Evolutionary conservation across 768 basidiomycete species (phyloP).

Genomic region (Hypholoma fasciculare): DNA sequence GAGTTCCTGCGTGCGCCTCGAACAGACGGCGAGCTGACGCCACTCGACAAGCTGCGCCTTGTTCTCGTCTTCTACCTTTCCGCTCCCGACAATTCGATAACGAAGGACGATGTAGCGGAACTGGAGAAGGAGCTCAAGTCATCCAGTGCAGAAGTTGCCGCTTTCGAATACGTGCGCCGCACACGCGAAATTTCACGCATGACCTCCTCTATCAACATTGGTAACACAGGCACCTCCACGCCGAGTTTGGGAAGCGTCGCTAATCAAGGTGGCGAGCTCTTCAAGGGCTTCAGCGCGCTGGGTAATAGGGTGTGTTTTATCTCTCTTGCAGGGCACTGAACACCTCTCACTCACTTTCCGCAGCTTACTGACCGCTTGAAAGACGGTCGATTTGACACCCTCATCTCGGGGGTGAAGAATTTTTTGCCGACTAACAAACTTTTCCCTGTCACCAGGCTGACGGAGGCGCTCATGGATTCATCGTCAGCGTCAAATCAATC

Average conservation of each 20-base stretch:
- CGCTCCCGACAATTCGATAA: slow-evolving; percentile 72
- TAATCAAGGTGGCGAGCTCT: slow-evolving; percentile 81
- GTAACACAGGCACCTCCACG: slow-evolving; percentile 61
- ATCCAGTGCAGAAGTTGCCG: slow-evolving; percentile 74
- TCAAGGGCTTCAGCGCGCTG: slow-evolving; percentile 91
- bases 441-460: slow-evolving; percentile 86
- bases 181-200: slow-evolving; percentile 92
- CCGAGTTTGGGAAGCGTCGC: slow-evolving; percentile 60
- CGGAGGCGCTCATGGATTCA: slow-evolving; percentile 98
- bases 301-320: slow-evolving; percentile 72
- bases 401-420: slow-evolving; percentile 97
- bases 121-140: slow-evolving; percentile 85
- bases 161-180: slow-evolving; percentile 92
- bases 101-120: slow-evolving; percentile 87
- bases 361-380: slow-evolving; percentile 92
- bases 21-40: slow-evolving; percentile 62
- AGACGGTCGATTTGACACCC: slow-evolving; percentile 94
- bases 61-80: slow-evolving; percentile 96
- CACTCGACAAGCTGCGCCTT: slow-evolving; percentile 88
- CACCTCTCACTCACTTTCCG: not conserved
- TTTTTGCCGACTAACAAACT: slow-evolving; percentile 95
- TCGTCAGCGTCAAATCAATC: slow-evolving; percentile 93
- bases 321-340: not conserved
- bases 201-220: slow-evolving; percentile 64
- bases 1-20: slow-evolving; percentile 82